Conservation (phyloP, 805 yeast genomes). For the Blastobotrys peoriensis region DNA sequence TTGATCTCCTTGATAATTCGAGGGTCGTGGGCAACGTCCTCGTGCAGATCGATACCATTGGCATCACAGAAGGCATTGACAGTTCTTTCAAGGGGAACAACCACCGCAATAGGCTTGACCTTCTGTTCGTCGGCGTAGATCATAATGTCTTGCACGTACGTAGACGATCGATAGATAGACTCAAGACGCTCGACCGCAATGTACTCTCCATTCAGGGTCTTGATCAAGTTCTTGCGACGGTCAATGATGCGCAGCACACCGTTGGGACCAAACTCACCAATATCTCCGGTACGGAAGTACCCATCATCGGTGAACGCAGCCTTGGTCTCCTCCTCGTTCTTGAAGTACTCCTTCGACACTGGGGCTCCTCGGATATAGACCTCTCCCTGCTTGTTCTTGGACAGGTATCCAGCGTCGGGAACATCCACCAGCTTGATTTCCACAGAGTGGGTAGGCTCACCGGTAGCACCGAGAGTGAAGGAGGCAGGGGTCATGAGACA, state of each 20-base stretch:
- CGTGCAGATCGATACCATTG: conserved; percentile 48
- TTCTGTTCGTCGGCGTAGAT: conserved; percentile 85
- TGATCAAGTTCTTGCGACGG: conserved; percentile 91
- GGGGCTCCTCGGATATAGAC: conserved; percentile 70
- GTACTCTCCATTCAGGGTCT: conserved; percentile 95
- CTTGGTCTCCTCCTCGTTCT: conserved; percentile 74
- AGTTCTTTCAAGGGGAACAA: conserved; percentile 70
- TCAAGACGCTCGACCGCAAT: conserved; percentile 95
- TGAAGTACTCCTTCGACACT: conserved; percentile 71
- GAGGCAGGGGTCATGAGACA: conserved; percentile 58
- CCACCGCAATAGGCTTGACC: conserved; percentile 88
- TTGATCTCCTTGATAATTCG: conserved; percentile 50
- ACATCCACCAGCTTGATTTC: conserved; percentile 89
- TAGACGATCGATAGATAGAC: conserved; percentile 79
- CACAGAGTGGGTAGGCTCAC: conserved; percentile 74
- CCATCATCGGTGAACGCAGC: conserved; percentile 74
- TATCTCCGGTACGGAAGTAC: conserved; percentile 97
- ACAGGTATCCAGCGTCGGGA: conserved; percentile 83
- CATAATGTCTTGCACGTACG: conserved; percentile 72
- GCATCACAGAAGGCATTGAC: conserved; percentile 56
- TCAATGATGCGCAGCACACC: conserved; percentile 84
- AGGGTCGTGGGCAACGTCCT: conserved; percentile 45
- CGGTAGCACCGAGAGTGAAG: conserved; percentile 71
- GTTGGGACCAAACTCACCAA: conserved; percentile 81
- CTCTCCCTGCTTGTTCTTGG: conserved; percentile 92